Base-by-base conservation (phyloP, 1,284 basidiomycete species). In the Sanguinoderma infundibulare region DNA sequence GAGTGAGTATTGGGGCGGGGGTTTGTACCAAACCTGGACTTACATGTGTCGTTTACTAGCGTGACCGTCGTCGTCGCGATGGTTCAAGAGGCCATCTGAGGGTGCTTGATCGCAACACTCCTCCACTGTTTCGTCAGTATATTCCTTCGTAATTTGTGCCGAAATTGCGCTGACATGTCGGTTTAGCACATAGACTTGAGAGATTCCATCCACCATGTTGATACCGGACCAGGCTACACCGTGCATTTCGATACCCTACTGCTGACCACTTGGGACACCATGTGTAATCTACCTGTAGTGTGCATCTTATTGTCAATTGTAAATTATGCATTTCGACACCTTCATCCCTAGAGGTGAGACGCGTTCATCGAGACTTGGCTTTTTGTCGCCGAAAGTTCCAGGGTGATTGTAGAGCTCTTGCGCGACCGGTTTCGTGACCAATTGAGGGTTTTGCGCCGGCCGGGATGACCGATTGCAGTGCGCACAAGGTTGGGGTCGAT, bases 51-150 rank as follows among this genome's bases (percentile, higher is more conserved):
- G 34, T 32, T 44, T 49, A 40, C 67, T n/a, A 89, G 86, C 66
- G 85, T 87, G 22, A 87, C 86, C 2, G 82, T 86, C 12, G 73
- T 87, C 28, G 84, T 87, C 24, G 82, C 81, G n/a, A 77, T 87
- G 38, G 83, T 88, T 40, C 79, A 81, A 42, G 86, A 88, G 49
- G 60, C 56, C 17, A 61, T 58, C 1, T 60, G 30, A 52, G 22
- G n/a, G 49, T n/a, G n/a, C 28, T 15, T 54, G 39, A 30, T n/a
- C 30, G n/a, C 24, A 47, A 32, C 15, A 26, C 17, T 17, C 9
- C 46, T 49, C 17, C 15, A 49, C 8, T 20, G 5, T 49, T 49
- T 15, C 7, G 46, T 10, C 46, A 49, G 26, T 24, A 15, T 28
- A n/a, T 17, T 7, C 12, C 15, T 28, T 9, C 51, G 2, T 14